Percentiles rank a stretch among this genome's conserved stretches.
Conservation (phyloP, 2,329 filamentous ascomycete genomes). For the Epichloe baconii region DNA sequence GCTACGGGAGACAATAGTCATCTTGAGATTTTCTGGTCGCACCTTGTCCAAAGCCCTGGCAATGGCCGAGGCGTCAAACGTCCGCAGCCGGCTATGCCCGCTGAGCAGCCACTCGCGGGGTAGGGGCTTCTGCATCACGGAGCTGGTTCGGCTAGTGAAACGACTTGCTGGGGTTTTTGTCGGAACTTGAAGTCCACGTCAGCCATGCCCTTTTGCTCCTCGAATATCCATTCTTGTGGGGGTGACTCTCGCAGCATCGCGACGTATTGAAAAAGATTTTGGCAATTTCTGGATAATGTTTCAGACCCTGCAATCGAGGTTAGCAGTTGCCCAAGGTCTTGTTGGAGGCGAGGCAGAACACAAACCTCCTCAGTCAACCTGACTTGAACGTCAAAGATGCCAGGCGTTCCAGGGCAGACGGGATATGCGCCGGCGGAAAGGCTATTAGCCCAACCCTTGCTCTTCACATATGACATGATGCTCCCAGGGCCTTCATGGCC, state of each 20-base stretch:
- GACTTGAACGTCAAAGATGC: constrained; percentile 68
- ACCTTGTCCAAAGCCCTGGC: constrained; percentile 59
- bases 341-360: not conserved
- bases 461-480: constrained; percentile 80
- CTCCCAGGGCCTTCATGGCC: constrained; percentile 89
- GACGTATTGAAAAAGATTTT: constrained; percentile 81
- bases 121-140: constrained; percentile 82
- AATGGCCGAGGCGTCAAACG: constrained; percentile 70
- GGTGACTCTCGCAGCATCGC: constrained; percentile 67
- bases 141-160: constrained; percentile 75
- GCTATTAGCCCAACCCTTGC: constrained; percentile 78
- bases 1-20: constrained; percentile 71
- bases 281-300: constrained; percentile 68
- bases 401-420: constrained; percentile 63
- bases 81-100: constrained; percentile 59
- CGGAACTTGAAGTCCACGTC: constrained; percentile 93
- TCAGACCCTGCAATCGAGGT: constrained; percentile 39
- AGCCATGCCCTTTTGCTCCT: constrained; percentile 79
- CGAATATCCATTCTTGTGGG: constrained; percentile 85
- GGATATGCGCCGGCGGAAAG: constrained; percentile 65
- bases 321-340: not conserved
- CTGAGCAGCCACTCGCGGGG: constrained; percentile 82
- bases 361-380: constrained; percentile 68
- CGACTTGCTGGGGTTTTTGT: constrained; percentile 77
- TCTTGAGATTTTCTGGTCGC: constrained; percentile 77